Evolutionary conservation across 768 basidiomycete genomes (phyloP), one percentile per base, ranked within the genome.

Genomic region (Xerocomus potaroensis): DNA sequence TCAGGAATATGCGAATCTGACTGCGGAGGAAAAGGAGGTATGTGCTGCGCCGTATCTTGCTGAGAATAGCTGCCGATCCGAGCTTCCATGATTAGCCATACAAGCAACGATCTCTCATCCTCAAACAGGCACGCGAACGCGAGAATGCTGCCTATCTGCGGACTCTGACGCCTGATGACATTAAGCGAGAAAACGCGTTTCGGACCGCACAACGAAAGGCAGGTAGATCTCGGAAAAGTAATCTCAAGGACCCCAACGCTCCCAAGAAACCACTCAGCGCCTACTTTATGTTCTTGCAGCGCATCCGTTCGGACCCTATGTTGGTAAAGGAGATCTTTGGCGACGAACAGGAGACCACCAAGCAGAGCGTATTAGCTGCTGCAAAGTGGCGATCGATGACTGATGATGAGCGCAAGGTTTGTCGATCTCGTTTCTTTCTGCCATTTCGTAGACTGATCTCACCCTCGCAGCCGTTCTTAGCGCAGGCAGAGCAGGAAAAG

Each of bases 181-280:
- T 96, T 75, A 88, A 91, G 60, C 85, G 83, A 62, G 93, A 96
- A 78, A 96, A 96, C 64, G 76, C 73, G 7, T 96, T 85, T 69
- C 84, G 93, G 33, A 83, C 93, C 32, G 90, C 91, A 24, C 92
- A 95, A 68, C 83, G 93, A 49, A 91, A 91, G 68, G 87, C 89
- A 14, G 93, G 93, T 52, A 92, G 91, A 67, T 92, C 88, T 31
- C 78, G 91, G 53, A 90, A 87, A 77, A 86, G 86, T 55, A 96
- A 96, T 64, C 87, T 96, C 69, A 95, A 94, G 72, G 92, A 96
- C 64, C 92, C 92, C 27, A 95, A 96, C 61, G 93, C 91, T 8
- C 93, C 93, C 3, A 94, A 92, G 81, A 95, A 95, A 62, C 93
- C 93, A 6, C 79, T 95, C 35, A 86, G 83, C 62, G 91, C 93